Evolutionary conservation across 2,329 filamentous ascomycete genomes (phyloP).

Genomic region (Aspergillus piperis): DNA sequence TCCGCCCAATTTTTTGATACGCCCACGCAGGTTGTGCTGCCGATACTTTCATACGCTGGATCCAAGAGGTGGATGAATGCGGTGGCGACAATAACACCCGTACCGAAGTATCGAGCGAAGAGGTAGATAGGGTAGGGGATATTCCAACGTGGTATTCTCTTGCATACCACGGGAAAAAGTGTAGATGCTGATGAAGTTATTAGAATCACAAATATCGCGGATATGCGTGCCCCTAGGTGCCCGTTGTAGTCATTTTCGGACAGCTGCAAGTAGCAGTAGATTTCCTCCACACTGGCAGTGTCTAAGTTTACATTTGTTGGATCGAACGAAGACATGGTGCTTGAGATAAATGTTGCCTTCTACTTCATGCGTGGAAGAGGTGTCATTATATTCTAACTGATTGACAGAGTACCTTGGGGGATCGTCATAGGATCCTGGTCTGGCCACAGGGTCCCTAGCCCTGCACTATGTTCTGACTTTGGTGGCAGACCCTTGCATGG

Average conservation of each 20-base stretch:
- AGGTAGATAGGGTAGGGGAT: conserved; percentile 49
- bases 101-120: conserved; percentile 51
- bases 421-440: background rate
- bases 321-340: conserved; percentile 33
- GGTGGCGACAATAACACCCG: conserved; percentile 51
- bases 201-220: conserved; percentile 49
- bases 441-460: background rate
- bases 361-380: background rate
- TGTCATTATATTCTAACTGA: background rate
- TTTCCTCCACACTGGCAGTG: conserved; percentile 43
- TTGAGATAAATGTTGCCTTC: too few species aligned
- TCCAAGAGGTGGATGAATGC: conserved; percentile 53
- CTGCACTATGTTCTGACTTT: background rate
- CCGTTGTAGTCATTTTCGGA: conserved; percentile 58
- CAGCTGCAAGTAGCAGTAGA: conserved; percentile 55
- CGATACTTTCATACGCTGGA: conserved; percentile 48
- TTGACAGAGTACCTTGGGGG: background rate
- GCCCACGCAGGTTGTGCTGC: conserved; percentile 53
- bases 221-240: conserved; percentile 46
- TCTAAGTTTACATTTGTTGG: conserved; percentile 48
- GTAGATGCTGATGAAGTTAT: conserved; percentile 44
- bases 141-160: conserved; percentile 37
- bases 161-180: conserved; percentile 52
- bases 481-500: background rate
- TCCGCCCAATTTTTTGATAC: conserved; percentile 55